Base-by-base conservation (phyloP, 768 basidiomycete species). In the Amanita muscaria region DNA sequence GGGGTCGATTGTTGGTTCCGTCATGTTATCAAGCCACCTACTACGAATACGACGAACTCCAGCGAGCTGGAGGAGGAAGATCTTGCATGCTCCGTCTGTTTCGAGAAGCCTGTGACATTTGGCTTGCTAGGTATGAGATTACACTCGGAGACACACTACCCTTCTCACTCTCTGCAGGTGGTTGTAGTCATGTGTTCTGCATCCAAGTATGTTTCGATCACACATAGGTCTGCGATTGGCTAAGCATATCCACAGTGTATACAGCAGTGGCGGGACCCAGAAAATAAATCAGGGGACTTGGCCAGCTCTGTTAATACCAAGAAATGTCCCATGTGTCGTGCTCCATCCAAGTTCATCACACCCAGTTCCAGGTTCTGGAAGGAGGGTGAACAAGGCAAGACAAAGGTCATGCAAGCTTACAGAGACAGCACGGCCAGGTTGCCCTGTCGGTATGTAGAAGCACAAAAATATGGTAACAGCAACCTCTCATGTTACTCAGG, bases 111-210 rank as follows among this genome's bases (percentile, higher is more conserved):
- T 9, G 60, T 60, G 4, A 76, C 74, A 0, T 88, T 77, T 53
- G 88, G 84, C 27, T 62, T 88, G 12, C 68, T 89, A 22, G 66
- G 83, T 84, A 56, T 53, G 70, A 14, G 9, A 30, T 27, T 37
- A 6, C 38, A 19, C 12, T n/a, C 19, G 12, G 12, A 3, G 18
- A 33, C 21, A 16, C 24, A 25, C 30, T 30, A 44, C 48, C 46
- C n/a, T 48, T 56, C 24, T 33, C 32, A 51, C 40, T 35, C 12
- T 25, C 15, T 40, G 9, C 49, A 88, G 85, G 60, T 16, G 79
- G 77, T 24, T 90, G 88, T 57, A 80, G 73, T 49, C 88, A 90
- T 59, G 65, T 86, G 38, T 89, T 88, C 59, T 90, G 88, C 57
- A 67, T 83, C 29, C 59, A 73, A 48, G 86, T 87, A 56, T 47